phyloP scores from a whole-genome alignment of 148 eudicot genomes.

The Camellia sinensis region DNA sequence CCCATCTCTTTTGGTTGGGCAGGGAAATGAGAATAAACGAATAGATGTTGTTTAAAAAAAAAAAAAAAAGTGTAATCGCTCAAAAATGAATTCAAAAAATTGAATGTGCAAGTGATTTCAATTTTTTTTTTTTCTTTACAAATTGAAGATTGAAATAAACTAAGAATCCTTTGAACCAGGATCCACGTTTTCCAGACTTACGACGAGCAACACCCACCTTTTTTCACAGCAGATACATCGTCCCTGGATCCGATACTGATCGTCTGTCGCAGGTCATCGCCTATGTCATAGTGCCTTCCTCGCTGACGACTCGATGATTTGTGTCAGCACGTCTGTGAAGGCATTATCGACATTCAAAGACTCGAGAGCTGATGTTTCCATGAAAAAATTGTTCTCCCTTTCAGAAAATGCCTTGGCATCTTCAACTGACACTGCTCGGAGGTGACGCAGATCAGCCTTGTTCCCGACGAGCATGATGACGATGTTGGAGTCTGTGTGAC shows the following conservation, averaged over 20 bases:
- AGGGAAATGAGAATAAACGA: no score
- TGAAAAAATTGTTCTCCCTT: conserved; percentile 59
- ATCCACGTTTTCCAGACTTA: neutral
- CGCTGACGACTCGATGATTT: conserved; percentile 68
- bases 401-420: conserved; percentile 63
- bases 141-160: no score
- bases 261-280: conserved; percentile 76
- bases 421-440: conserved; percentile 60
- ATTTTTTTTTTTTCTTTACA: no score
- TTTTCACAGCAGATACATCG: conserved; percentile 74
- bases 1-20: no score
- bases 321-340: conserved; percentile 70
- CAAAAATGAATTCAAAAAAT: no score
- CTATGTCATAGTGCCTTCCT: conserved; percentile 75
- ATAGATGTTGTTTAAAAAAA: no score
- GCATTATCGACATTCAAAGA: conserved; percentile 77
- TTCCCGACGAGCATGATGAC: conserved; percentile 88
- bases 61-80: no score
- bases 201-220: conserved; percentile 65
- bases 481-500: conserved; percentile 68
- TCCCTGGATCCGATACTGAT: conserved; percentile 64
- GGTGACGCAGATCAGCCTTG: conserved; percentile 82
- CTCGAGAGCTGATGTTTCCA: conserved; percentile 89
- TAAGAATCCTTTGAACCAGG: neutral
- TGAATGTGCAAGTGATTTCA: no score